phyloP scores from a whole-genome alignment of 2,329 filamentous ascomycete genomes.

The Hymenoscyphus linearis region DNA sequence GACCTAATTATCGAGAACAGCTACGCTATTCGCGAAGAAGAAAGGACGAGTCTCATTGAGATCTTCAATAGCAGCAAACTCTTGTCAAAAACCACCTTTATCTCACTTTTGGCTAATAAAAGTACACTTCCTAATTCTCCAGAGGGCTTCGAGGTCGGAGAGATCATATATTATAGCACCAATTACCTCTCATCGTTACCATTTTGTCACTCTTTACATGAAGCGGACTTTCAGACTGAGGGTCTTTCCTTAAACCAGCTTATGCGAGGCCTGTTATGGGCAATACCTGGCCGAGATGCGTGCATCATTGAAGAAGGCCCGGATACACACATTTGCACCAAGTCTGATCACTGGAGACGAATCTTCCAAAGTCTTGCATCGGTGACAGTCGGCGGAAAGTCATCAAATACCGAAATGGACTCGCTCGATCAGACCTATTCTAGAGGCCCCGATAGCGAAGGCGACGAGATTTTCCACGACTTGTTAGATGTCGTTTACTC shows the following conservation, averaged over 20 bases:
- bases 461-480: neutral
- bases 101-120: neutral
- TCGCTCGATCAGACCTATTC: neutral
- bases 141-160: neutral
- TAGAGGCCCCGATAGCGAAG: neutral
- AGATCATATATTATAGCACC: neutral
- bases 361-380: neutral
- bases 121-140: neutral
- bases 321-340: neutral
- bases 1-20: neutral
- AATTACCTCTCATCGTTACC: neutral
- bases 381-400: neutral
- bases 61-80: neutral
- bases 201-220: neutral
- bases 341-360: neutral
- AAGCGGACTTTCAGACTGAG: neutral
- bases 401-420: no score
- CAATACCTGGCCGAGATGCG: neutral
- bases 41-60: neutral
- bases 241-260: neutral
- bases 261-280: neutral
- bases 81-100: neutral
- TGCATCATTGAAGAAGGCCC: neutral
- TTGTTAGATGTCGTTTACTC: slow-evolving; percentile 1
- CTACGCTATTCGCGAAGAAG: neutral